Base-by-base conservation (phyloP, 352 stramenopile species). In the Peronospora tabacina region DNA sequence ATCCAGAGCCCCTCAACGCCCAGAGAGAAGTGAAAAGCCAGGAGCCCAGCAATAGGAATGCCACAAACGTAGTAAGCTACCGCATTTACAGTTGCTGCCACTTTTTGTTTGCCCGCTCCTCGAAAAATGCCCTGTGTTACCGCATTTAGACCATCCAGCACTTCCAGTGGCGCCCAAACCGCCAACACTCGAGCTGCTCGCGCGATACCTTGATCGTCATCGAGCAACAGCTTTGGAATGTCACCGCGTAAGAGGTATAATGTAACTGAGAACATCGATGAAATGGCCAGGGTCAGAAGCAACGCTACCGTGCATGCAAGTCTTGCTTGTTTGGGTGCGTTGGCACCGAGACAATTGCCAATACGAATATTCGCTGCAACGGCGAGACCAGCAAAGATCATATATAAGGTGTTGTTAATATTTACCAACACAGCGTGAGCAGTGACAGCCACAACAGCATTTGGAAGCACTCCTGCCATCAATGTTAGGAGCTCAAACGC, bases 61-160 rank as follows among this genome's bases (percentile, higher is more conserved):
- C 84, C 82, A 7, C 87, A 70, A 1, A 71, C 48, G 53, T 90
- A 95, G 54, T 88, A 92, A 1, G 77, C 81, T 11, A 86, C 62
- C 9, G 80, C 69, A 43, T 87, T 89, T 5, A 77, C 63, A n/a
- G 66, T 59, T 1, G 80, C 74, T 8, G 66, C 71, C 15, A 83
- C 61, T 3, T 69, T 68, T 38, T 93, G 82, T 20, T 72, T 59
- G 13, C 79, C 82, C 15, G 57, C 74, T 33, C 68, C 77, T 6
- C 77, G 75, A 58, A 85, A 86, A 37, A 90, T 70, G 24, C 76
- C 82, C 41, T 88, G 73, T 4, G 70, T 58, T 34, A 85, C 63
- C 38, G 61, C 56, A 50, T 84, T 72, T 34, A 73, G 39, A 0
- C 74, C 65, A 36, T 87, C 69, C 12, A 88, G 33, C 32, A 85